These are phyloP conservation scores for Ceratobasidium papillatum DNA, from an alignment of 1,284 basidiomycete species.

Conservation along the genomic window DNA sequence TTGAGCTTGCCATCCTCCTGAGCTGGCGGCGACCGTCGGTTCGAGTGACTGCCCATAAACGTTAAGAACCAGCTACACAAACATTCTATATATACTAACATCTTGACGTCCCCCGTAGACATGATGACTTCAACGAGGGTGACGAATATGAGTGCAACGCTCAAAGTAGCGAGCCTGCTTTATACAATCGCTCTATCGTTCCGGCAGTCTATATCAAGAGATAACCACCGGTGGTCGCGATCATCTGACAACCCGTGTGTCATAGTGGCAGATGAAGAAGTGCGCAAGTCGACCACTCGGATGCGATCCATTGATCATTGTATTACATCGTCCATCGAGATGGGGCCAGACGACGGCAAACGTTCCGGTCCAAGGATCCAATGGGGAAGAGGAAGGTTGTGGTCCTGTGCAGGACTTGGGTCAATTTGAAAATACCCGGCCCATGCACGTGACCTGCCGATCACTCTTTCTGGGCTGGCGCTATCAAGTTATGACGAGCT, in stretches of 20 bases:
- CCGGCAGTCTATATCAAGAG: neutral
- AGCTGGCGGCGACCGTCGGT: conserved; percentile 18
- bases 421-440: no score
- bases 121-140: conserved; percentile 10
- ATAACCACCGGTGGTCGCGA: conserved; percentile 22
- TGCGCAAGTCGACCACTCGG: conserved; percentile 19
- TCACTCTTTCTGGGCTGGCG: no score
- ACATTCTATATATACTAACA: neutral
- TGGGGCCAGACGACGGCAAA: neutral
- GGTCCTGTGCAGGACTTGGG: no score
- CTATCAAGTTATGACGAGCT: no score
- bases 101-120: conserved; percentile 40
- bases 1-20: conserved; percentile 61
- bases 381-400: neutral
- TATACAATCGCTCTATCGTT: neutral
- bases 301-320: conserved; percentile 37
- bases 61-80: neutral
- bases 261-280: neutral
- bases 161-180: neutral
- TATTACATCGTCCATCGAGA: neutral
- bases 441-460: no score
- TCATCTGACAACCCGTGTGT: conserved; percentile 11
- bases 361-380: neutral
- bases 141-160: neutral
- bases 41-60: conserved; percentile 22